Percentiles rank a stretch among this genome's conserved stretches.
phyloP scores from a whole-genome alignment of 2,329 filamentous ascomycete genomes.

The Fusarium odoratissimum region DNA sequence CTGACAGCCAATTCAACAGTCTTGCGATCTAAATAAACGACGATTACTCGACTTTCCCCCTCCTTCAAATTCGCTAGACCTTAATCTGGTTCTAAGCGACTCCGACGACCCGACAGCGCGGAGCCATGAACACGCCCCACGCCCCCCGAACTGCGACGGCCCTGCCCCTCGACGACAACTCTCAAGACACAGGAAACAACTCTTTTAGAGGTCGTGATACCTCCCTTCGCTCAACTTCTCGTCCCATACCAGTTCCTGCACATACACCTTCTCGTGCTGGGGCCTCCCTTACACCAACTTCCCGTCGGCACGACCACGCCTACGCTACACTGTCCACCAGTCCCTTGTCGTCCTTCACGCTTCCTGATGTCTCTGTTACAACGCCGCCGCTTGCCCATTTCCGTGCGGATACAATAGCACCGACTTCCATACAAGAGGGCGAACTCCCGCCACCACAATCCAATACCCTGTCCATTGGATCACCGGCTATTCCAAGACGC shows the following conservation, averaged over 20 bases:
- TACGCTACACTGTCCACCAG: constrained; percentile 36
- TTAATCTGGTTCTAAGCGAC: constrained; percentile 36
- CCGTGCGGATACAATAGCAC: constrained; percentile 46
- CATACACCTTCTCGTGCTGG: constrained; percentile 21
- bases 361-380: constrained; percentile 44
- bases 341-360: constrained; percentile 32
- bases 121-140: constrained; percentile 50
- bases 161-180: constrained; percentile 41
- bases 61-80: constrained; percentile 22
- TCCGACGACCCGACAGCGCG: constrained; percentile 37
- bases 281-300: constrained; percentile 35
- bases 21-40: constrained; percentile 12
- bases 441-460: constrained; percentile 35
- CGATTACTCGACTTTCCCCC: constrained; percentile 10
- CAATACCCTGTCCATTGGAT: constrained; percentile 19
- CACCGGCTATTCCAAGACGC: constrained; percentile 24
- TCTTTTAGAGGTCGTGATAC: constrained; percentile 36
- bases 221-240: constrained; percentile 34
- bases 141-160: constrained; percentile 43
- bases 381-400: constrained; percentile 42
- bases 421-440: constrained; percentile 46
- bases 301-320: constrained; percentile 34
- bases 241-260: constrained; percentile 37
- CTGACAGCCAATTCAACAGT: constrained; percentile 20
- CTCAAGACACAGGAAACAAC: constrained; percentile 23